Base-by-base conservation (phyloP, 331 rosid genomes). In the Malus hybrid region DNA sequence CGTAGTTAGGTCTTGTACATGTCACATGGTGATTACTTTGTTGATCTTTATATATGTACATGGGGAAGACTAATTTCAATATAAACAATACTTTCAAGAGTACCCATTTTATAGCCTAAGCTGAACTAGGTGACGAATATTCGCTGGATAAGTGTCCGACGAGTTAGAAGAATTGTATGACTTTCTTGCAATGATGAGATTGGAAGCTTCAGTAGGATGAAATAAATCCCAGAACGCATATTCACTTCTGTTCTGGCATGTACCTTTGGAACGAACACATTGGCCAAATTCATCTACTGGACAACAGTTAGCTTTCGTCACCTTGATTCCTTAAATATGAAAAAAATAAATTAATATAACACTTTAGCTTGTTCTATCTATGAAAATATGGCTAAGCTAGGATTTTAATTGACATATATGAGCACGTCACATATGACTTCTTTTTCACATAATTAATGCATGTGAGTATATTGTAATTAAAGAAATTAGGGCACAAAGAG, bases 161-260 rank as follows among this genome's bases (percentile, higher is more conserved):
- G 71, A 65, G 63, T 50, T 2, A 24, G 6, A 1, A 52, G 88
- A 52, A 34, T 34, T 33, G 74, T 82, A 92, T 15, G 85, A 30
- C 57, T 55, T 50, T 4, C 2, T 6, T 30, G 89, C 90, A 55
- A 0, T 10, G 22, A 75, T 0, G 3, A 0, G 0, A 33, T 84
- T 85, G 5, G n/a, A 15, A 15, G 80, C 72, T 5, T 56, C 39
- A 2, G 87, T 74, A 4, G 86, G 53, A 75, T 83, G 89, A 22
- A 79, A 24, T 5, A n/a, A n/a, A 52, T 90, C 93, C 57, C 44
- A 85, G 39, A 83, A 92, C 12, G 55, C 11, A n/a, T 76, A 56
- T 3, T 66, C 48, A 2, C 4, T 53, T 74, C 88, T 85, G 30
- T 90, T 82, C 13, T 33, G 15, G 73, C 96, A 88, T 72, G 85